Evolutionary conservation across 768 basidiomycete species (phyloP).

Genomic region (Suillus sp.): DNA sequence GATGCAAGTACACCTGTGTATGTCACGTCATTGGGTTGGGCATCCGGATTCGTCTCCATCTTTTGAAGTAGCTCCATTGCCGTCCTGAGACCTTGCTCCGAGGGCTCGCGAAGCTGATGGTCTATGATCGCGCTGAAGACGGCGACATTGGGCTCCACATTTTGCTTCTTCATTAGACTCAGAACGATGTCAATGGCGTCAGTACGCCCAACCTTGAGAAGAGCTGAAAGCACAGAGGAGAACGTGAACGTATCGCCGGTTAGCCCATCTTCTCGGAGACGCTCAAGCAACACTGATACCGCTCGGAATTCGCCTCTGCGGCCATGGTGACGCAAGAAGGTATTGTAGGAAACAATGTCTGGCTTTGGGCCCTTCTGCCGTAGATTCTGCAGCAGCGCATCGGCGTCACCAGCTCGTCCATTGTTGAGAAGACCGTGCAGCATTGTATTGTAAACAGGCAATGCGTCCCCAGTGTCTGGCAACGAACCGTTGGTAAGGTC

Average conservation of each 20-base stretch:
- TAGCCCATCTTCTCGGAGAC: slow-evolving; percentile 56
- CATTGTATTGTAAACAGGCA: slow-evolving; percentile 72
- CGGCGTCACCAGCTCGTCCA: slow-evolving; percentile 43
- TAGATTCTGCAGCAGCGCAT: slow-evolving; percentile 47
- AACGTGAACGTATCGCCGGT: slow-evolving; percentile 83
- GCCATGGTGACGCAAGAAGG: slow-evolving; percentile 68
- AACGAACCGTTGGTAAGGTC: slow-evolving; percentile 20
- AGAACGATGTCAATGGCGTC: slow-evolving; percentile 70
- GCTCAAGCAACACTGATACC: slow-evolving; percentile 57
- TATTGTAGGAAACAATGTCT: slow-evolving; percentile 81
- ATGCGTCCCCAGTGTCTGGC: slow-evolving; percentile 32
- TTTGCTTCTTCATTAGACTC: slow-evolving; percentile 73
- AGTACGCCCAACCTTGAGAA: slow-evolving; percentile 65
- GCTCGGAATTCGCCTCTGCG: slow-evolving; percentile 62
- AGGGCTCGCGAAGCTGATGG: slow-evolving; percentile 62
- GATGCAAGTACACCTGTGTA: slow-evolving; percentile 82
- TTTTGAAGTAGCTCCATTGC: slow-evolving; percentile 70
- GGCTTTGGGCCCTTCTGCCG: slow-evolving; percentile 56
- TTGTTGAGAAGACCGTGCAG: slow-evolving; percentile 63
- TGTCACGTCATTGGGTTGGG: slow-evolving; percentile 73
- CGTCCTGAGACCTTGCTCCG: slow-evolving; percentile 52
- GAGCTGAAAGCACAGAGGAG: slow-evolving; percentile 79
- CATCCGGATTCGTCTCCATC: slow-evolving; percentile 65
- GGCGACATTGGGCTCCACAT: slow-evolving; percentile 71
- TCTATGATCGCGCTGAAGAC: slow-evolving; percentile 82